Conservation (phyloP, 2,329 filamentous ascomycete species). For the Podosphaera aphanis region DNA sequence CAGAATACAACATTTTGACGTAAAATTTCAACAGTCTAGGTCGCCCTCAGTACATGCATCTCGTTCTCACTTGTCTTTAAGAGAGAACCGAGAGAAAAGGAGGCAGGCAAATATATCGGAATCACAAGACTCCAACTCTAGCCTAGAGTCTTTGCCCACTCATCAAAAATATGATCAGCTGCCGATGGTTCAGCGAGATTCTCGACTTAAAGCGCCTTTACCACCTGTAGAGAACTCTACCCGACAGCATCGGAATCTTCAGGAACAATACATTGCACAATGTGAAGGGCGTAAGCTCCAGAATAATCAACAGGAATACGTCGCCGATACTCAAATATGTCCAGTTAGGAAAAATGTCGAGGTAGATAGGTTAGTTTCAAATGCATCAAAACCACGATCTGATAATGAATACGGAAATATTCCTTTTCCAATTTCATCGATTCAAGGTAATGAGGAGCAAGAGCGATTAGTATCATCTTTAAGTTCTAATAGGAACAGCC, state of each 20-base stretch:
- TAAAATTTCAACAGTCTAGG: not conserved
- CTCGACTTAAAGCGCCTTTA: not conserved
- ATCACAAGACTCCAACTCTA: constrained; percentile 8
- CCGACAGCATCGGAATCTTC: constrained; percentile 7
- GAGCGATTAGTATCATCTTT: not conserved
- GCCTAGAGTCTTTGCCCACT: constrained; percentile 5
- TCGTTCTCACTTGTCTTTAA: constrained; percentile 11
- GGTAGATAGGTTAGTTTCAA: not conserved
- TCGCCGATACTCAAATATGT: constrained; percentile 11
- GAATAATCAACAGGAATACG: constrained; percentile 6
- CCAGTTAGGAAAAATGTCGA: not conserved
- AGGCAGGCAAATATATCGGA: constrained; percentile 2
- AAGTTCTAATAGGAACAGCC: not conserved
- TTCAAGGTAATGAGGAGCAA: not conserved
- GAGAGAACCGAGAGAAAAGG: constrained; percentile 13
- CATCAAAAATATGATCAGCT: not conserved
- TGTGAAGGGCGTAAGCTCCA: constrained; percentile 8
- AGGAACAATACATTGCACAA: constrained; percentile 13
- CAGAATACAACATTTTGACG: constrained; percentile 7
- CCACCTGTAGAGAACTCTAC: constrained; percentile 7
- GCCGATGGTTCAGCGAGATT: constrained; percentile 4
- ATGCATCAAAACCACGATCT: not conserved
- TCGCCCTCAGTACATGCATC: constrained; percentile 5
- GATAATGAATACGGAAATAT: not conserved
- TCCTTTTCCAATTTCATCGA: not conserved